phyloP scores from a whole-genome alignment of 1,284 basidiomycete genomes.

The Naganishia sp. region DNA sequence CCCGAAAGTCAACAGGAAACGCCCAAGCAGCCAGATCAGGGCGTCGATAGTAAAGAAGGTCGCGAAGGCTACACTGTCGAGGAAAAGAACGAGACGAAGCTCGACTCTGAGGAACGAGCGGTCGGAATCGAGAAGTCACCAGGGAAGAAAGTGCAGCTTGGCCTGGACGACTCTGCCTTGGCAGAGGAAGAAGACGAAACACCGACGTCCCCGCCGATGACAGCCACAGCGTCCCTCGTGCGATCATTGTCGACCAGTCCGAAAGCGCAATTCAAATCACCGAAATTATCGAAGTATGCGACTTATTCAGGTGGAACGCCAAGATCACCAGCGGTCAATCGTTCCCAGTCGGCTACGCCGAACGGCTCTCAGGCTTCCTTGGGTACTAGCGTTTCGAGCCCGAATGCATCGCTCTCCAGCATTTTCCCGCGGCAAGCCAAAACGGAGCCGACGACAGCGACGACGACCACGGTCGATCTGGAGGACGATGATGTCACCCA shows the following conservation, averaged over 20 bases:
- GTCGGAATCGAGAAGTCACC: too few species aligned
- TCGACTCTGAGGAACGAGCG: background rate
- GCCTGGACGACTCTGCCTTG: slow-evolving; percentile 6
- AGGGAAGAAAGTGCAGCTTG: background rate
- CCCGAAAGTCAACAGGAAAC: background rate
- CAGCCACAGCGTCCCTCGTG: slow-evolving; percentile 8
- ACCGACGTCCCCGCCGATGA: background rate
- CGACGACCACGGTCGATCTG: slow-evolving; percentile 25
- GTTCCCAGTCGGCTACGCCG: slow-evolving; percentile 15
- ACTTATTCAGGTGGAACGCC: slow-evolving; percentile 15
- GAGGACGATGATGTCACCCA: slow-evolving; percentile 2
- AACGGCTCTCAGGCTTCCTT: background rate
- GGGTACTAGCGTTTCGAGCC: slow-evolving; percentile 6
- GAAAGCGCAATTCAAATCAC: slow-evolving; percentile 11
- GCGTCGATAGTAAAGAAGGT: background rate
- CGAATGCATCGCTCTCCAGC: slow-evolving; percentile 11
- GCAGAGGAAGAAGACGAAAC: slow-evolving; percentile 6
- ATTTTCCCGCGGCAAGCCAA: slow-evolving; percentile 31
- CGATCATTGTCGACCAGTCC: slow-evolving; percentile 18
- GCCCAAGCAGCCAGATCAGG: background rate
- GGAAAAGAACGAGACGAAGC: background rate
- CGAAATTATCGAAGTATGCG: slow-evolving; percentile 15
- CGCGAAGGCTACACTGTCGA: slow-evolving; percentile 10
- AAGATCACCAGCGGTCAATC: slow-evolving; percentile 6
- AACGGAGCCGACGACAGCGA: slow-evolving; percentile 30